Base-by-base conservation (phyloP, 257 asterid species). In the Solanum neorickii region DNA sequence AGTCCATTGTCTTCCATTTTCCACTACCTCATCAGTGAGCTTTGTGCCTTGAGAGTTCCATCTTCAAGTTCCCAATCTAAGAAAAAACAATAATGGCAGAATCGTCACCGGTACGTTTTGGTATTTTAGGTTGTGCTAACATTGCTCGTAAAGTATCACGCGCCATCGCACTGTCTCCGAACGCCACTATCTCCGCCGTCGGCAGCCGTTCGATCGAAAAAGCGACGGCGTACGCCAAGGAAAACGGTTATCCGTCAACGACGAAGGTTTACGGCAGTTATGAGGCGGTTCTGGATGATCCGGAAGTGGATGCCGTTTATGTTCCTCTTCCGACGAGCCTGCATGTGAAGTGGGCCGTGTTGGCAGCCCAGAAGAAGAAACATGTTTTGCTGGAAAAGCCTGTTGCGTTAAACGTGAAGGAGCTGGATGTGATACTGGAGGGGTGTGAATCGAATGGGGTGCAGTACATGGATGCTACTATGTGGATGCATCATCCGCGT, bases 401-500 rank as follows among this genome's bases (percentile, higher is more conserved):
- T 13, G 93, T 91, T 44, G 93, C 94, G n/a, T 83, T 86, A 70
- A 87, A 88, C 59, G 90, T 91, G n/a, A 59, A 86, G 86, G 93
- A 91, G 86, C 87, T 91, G 49, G 93, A 92, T 77, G 18, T 21
- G 72, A 91, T 91, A 42, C 62, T 92, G 5, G 90, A 84, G 73
- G 93, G 86, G 46, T 91, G 93, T 66, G 92, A 92, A 86, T 90
- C 88, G 20, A 88, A 85, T 88, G 93, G 90, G 42, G 90, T 92
- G 66, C 94, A 91, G 88, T 88, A 68, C 87, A 92, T 92, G 94
- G 94, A 90, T 47, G 84, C 90, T 83, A 90, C 93, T 68, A 90
- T 92, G 93, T 92, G 93, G 94, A 89, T 92, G 91, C 94, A 92
- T 80, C 91, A 90, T 82, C 90, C 90, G 0, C 90, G 93, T 18